These are phyloP conservation scores for Ogataea allantospora DNA, from an alignment of 805 yeast species.

Conservation along the genomic window DNA sequence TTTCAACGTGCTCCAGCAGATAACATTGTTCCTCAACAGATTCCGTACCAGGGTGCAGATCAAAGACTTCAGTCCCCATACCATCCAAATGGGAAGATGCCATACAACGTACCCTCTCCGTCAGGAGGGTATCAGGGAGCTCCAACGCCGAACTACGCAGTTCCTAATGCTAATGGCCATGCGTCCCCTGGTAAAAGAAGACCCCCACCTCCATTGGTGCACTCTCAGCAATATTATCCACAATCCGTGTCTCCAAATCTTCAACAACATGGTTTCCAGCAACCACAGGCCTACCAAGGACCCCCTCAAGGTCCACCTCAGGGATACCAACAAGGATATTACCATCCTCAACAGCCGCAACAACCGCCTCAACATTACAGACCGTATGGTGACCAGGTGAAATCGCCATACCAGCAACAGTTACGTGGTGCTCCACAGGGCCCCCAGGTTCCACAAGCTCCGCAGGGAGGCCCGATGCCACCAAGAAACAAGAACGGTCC, in stretches of 20 bases:
- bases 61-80: slow-evolving; percentile 20
- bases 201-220: slow-evolving; percentile 15
- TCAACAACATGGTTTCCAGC: not conserved
- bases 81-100: slow-evolving; percentile 9
- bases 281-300: slow-evolving; percentile 4
- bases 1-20: slow-evolving; percentile 27
- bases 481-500: slow-evolving; percentile 12
- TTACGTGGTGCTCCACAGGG: not conserved
- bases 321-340: not conserved
- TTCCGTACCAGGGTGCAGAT: slow-evolving; percentile 11
- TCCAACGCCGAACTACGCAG: not conserved
- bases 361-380: slow-evolving; percentile 9
- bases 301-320: not conserved
- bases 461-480: slow-evolving; percentile 8
- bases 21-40: slow-evolving; percentile 25
- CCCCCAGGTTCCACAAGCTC: not conserved
- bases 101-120: slow-evolving; percentile 1
- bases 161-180: not conserved
- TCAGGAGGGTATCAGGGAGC: not conserved
- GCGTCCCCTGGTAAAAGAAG: slow-evolving; percentile 8
- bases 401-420: not conserved
- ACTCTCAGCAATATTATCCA: slow-evolving; percentile 15
- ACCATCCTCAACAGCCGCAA: not conserved
- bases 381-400: not conserved
- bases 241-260: slow-evolving; percentile 5